phyloP scores from a whole-genome alignment of 2,329 filamentous ascomycete genomes.

The Alternaria rosae region DNA sequence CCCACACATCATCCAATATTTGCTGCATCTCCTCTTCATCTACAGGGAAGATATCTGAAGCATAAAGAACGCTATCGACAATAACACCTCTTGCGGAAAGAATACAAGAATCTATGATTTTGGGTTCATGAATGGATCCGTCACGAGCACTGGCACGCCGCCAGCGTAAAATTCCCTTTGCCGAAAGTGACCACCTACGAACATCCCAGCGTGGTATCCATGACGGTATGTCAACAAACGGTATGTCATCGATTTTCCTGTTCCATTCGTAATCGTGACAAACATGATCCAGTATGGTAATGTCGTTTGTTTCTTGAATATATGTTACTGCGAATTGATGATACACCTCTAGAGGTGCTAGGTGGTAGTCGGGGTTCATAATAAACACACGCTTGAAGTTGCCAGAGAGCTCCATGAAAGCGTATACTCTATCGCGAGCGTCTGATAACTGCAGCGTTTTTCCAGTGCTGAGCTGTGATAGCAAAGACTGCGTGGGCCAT shows the following conservation, averaged over 20 bases:
- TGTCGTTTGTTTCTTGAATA: neutral
- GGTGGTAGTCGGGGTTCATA: neutral
- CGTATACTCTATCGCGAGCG: neutral
- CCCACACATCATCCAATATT: neutral
- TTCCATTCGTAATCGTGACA: neutral
- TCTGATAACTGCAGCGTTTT: neutral
- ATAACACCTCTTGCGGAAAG: neutral
- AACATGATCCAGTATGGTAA: neutral
- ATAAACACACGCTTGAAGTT: accelerated
- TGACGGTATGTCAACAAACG: neutral
- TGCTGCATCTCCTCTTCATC: neutral
- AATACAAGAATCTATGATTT: neutral
- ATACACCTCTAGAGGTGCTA: neutral
- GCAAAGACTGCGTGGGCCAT: neutral
- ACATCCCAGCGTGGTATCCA: neutral
- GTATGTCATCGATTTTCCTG: too few species aligned
- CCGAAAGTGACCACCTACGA: neutral
- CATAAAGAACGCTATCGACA: neutral
- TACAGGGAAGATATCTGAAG: neutral
- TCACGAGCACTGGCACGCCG: neutral
- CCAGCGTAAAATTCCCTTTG: too few species aligned
- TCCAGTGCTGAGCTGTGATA: neutral
- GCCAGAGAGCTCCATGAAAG: neutral
- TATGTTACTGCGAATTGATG: neutral
- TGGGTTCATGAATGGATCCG: neutral